phyloP scores from a whole-genome alignment of 805 yeast species.

The Saturnispora silvae region DNA sequence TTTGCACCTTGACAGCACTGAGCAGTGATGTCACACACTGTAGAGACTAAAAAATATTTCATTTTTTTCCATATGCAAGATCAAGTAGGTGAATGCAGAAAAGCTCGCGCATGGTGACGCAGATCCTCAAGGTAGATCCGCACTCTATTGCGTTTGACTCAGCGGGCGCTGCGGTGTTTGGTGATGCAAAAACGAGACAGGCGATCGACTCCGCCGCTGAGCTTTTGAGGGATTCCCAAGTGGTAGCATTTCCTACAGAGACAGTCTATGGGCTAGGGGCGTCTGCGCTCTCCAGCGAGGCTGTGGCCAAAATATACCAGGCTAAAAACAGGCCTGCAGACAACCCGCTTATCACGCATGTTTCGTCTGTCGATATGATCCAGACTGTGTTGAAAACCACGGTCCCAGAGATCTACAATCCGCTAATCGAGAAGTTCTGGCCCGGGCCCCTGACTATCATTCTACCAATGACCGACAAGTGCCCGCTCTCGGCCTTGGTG shows the following conservation, averaged over 20 bases:
- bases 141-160: conserved; percentile 38
- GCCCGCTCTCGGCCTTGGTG: conserved; percentile 58
- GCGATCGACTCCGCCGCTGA: conserved; percentile 51
- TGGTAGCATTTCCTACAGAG: conserved; percentile 92
- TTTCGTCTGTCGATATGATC: conserved; percentile 68
- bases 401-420: conserved; percentile 60
- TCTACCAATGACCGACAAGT: conserved; percentile 43
- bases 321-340: conserved; percentile 95
- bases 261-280: conserved; percentile 97
- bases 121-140: conserved; percentile 19
- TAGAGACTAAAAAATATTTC: too few relatives aligned
- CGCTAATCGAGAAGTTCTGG: conserved; percentile 67
- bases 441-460: conserved; percentile 93
- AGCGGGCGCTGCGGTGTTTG: conserved; percentile 15
- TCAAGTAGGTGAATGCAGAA: too few relatives aligned
- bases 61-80: too few relatives aligned
- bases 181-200: conserved; percentile 31
- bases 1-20: too few relatives aligned
- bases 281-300: conserved; percentile 60
- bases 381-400: conserved; percentile 42
- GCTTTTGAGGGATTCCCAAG: conserved; percentile 39
- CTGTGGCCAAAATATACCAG: conserved; percentile 65
- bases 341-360: conserved; percentile 87
- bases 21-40: too few relatives aligned
- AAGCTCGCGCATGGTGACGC: neutral